Base-by-base conservation (phyloP, 2,329 filamentous ascomycete species). In the Xenosphaeropsis pyriputrescens region DNA sequence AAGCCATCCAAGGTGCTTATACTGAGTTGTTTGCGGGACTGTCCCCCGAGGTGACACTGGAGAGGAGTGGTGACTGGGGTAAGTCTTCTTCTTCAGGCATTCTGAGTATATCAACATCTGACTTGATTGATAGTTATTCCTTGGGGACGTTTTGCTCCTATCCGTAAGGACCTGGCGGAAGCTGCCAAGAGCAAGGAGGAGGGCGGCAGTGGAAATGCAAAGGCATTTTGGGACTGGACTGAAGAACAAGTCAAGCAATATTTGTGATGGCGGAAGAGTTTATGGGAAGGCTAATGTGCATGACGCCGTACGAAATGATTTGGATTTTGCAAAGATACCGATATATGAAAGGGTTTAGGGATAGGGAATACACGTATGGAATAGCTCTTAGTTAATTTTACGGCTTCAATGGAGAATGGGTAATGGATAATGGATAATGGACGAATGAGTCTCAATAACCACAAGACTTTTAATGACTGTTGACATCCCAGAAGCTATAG, bases 191-290 rank as follows among this genome's bases (percentile, higher is more conserved):
- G 48, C 4, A 43, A 52, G 34, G 50, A 49, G 14, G 57, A 62
- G 34, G 59, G 59, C 14, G 59, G 61, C 1, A 58, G 51, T 4
- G 60, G 56, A 1, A 50, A 56, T 30, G 58, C 55, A 2, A 43
- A 51, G 32, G 50, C 54, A 35, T 64, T 67, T 39, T 67, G 61
- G 62, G 54, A 61, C 6, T 67, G 61, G 62, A 55, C 52, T 18
- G 63, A 66, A 39, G 54, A 59, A 32, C 54, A 61, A 42, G 52
- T 57, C 7, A 51, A 50, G 37, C 41, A 47, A 12, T 61, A 54
- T 44, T 1, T 40, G 12, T 45, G 37, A 44, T n/a, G 6, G 12
- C 1, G 16, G 8, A 3, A 9, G 12, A 6, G 22, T 5, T 26
- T 26, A 9, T 26, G 8, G 12, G 18, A 6, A 9, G 8, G 8